These are phyloP conservation scores for Urochloa ruziziensis DNA, from an alignment of 176 grass and related monocot genomes.

Conservation along the genomic window DNA sequence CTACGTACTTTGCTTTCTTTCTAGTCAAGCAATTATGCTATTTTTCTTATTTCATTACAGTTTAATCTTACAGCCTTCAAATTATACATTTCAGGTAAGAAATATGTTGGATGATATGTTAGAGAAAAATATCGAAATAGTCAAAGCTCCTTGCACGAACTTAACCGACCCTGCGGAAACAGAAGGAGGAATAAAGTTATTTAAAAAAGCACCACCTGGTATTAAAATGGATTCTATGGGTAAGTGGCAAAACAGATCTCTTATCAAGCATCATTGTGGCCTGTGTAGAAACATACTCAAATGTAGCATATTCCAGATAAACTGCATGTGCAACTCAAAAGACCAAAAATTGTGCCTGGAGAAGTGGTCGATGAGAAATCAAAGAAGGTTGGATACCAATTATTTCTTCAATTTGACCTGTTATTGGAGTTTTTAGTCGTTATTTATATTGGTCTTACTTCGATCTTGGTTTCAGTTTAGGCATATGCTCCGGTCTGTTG, in stretches of 20 bases:
- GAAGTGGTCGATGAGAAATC: slow-evolving; percentile 72
- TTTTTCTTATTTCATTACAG: not conserved
- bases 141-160: slow-evolving; percentile 38
- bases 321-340: slow-evolving; percentile 57
- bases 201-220: slow-evolving; percentile 75
- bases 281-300: slow-evolving; percentile 31
- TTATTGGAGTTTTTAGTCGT: slow-evolving; percentile 1
- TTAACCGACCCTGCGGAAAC: slow-evolving; percentile 39
- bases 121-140: slow-evolving; percentile 72
- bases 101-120: slow-evolving; percentile 84
- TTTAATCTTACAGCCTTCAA: slow-evolving; percentile 22
- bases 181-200: slow-evolving; percentile 69
- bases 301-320: slow-evolving; percentile 49
- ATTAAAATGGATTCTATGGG: slow-evolving; percentile 60
- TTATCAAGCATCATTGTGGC: slow-evolving; percentile 14
- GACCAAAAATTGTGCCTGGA: slow-evolving; percentile 73
- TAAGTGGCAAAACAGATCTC: slow-evolving; percentile 27
- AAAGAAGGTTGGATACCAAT: slow-evolving; percentile 64
- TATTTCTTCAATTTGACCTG: not conserved
- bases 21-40: not conserved
- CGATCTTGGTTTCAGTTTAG: slow-evolving; percentile 66
- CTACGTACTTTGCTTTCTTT: not conserved
- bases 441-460: not conserved
- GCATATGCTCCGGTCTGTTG: slow-evolving; percentile 59
- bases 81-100: slow-evolving; percentile 56